Base-by-base conservation (phyloP, 139 green algal species). In the Micractinium sp. region DNA sequence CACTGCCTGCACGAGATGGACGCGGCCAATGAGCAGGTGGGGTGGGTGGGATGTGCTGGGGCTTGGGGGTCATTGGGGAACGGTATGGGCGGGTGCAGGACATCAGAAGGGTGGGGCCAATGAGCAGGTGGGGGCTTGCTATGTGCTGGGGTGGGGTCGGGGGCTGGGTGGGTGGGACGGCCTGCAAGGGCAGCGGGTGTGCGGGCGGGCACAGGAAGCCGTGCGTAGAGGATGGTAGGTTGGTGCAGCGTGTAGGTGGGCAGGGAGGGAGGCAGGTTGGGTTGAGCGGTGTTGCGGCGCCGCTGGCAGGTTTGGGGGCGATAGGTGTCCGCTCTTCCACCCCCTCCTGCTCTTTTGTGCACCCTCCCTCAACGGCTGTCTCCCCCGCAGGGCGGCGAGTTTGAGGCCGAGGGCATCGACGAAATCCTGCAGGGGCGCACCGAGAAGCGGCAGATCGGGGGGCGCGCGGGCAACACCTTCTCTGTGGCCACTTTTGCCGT, bases 371-470 rank as follows among this genome's bases (percentile, higher is more conserved):
- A 36, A 47, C 33, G 18, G 3, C 38, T 66, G 20, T 38, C 41
- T 60, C 39, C 23, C 81, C 60, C 85, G 73, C 91, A 94, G 77
- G 91, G 82, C 38, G 91, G 89, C 19, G 92, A 86, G 9, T 98
- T 98, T 88, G 91, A 81, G 0, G 67, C 84, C 1, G 96, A 98
- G 92, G 93, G 96, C 92, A 98, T 99, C 87, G 95, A 98, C 41
- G 86, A 96, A 80, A 99, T 99, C 80, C 89, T 99, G 78, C 81
- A 84, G 25, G 86, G 85, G 1, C 95, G 97, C 85, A 99, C 96
- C 14, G 95, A 98, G 89, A 98, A 97, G 92, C 94, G 97, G 0
- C 92, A 95, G 91, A 94, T 99, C 23, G 97, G 96, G 63, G 91
- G 89, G 31, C 87, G 95, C 35, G 94, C 92, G 25, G 95, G 95